A percentile compares a stretch with the other conserved stretches of the same genome.
phyloP scores from a whole-genome alignment of 495 filamentous ascomycete genomes.

The Cercophora sp. region DNA sequence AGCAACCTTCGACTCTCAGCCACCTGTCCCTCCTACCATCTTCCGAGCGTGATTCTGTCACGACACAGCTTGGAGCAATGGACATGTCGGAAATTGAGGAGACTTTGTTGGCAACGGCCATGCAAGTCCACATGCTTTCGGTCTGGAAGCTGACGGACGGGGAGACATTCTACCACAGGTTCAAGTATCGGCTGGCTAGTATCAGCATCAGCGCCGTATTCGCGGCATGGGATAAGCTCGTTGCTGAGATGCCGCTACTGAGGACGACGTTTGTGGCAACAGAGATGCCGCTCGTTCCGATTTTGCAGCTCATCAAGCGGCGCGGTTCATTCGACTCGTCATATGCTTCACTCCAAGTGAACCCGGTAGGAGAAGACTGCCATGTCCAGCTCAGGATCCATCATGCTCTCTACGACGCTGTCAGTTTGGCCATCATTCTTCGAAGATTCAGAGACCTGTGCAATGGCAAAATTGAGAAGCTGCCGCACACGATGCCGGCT shows the following conservation, averaged over 20 bases:
- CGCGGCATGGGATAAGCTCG: constrained; percentile 54
- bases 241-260: constrained; percentile 52
- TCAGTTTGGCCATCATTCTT: constrained; percentile 57
- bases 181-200: constrained; percentile 46
- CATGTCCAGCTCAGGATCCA: constrained; percentile 52
- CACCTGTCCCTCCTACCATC: too few species aligned
- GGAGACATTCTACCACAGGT: constrained; percentile 59
- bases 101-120: constrained; percentile 60
- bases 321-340: background rate
- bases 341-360: constrained; percentile 12
- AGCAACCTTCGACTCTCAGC: too few species aligned
- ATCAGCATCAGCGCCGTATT: constrained; percentile 28
- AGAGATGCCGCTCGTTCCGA: constrained; percentile 36
- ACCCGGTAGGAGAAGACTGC: constrained; percentile 12
- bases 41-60: constrained; percentile 25
- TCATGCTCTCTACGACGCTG: constrained; percentile 77
- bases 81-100: constrained; percentile 44
- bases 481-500: background rate
- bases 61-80: constrained; percentile 28
- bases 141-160: constrained; percentile 62
- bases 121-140: constrained; percentile 68
- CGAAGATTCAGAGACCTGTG: constrained; percentile 23
- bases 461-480: background rate
- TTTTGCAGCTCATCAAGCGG: constrained; percentile 52
- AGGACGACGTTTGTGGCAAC: constrained; percentile 59